Evolutionary conservation across 73 alveolate species (phyloP).

Genomic region (Paramecium pentaurelia): DNA sequence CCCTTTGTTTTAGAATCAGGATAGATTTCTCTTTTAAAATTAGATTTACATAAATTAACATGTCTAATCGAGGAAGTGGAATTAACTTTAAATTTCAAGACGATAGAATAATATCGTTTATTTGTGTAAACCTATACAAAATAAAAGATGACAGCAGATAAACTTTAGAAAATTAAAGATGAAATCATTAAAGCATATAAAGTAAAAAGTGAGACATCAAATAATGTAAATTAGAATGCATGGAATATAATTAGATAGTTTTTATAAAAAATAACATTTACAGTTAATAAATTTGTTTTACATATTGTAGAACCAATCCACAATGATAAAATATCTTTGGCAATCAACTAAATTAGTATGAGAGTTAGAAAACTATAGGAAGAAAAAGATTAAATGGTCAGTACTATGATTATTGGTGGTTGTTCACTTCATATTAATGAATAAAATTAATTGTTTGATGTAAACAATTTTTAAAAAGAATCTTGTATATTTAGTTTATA

Average conservation of each 20-base stretch:
- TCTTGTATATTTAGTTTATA: slow-evolving; percentile 21
- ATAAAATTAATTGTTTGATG: not conserved
- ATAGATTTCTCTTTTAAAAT: not conserved
- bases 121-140: not conserved
- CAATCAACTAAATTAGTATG: not conserved
- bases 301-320: not conserved
- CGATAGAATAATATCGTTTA: not conserved
- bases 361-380: slow-evolving; percentile 7
- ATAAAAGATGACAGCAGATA: not conserved
- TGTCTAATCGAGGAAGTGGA: slow-evolving; percentile 13
- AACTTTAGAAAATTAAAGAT: not conserved
- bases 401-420: not conserved
- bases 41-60: not conserved
- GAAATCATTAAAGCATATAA: not conserved
- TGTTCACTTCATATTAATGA: not conserved
- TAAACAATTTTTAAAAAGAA: not conserved
- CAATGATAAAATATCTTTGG: not conserved
- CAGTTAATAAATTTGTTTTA: not conserved
- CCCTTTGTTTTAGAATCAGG: slow-evolving; percentile 20
- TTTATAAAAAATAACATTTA: not conserved
- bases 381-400: not conserved
- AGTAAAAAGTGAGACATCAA: not conserved
- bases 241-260: not conserved
- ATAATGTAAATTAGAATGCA: not conserved
- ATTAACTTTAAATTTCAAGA: not conserved